phyloP scores from a whole-genome alignment of 148 eudicot genomes.

The Simmondsia chinensis region DNA sequence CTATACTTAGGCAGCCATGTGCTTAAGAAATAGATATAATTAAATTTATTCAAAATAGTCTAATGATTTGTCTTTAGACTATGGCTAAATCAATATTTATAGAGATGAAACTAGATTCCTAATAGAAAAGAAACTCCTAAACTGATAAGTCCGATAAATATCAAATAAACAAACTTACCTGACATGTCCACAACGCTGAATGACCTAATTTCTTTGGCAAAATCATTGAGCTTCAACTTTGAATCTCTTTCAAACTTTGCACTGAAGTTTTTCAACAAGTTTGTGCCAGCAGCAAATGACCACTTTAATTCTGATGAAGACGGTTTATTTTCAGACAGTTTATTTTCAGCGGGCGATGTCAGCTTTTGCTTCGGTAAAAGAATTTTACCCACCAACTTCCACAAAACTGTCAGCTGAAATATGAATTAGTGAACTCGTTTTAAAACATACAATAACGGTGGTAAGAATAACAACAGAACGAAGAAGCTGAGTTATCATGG shows the following conservation, averaged over 20 bases:
- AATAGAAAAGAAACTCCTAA: too few relatives aligned
- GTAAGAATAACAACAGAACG: neutral
- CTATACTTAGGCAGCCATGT: too few relatives aligned
- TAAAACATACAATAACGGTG: constrained; percentile 2
- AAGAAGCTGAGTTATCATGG: neutral
- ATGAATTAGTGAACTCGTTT: constrained; percentile 40
- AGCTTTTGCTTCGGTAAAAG: constrained; percentile 47
- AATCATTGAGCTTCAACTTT: constrained; percentile 61
- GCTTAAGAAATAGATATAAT: too few relatives aligned
- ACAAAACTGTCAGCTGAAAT: constrained; percentile 91
- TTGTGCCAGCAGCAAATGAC: constrained; percentile 81
- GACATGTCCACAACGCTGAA: constrained; percentile 72
- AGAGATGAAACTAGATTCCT: too few relatives aligned
- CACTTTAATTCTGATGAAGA: constrained; percentile 50
- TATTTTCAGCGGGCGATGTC: constrained; percentile 31
- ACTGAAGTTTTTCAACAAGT: constrained; percentile 37
- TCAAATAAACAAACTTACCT: constrained; percentile 30
- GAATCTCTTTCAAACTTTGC: constrained; percentile 71
- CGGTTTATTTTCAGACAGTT: constrained; percentile 46
- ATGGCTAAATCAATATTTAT: too few relatives aligned
- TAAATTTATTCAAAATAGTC: too few relatives aligned
- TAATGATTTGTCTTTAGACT: too few relatives aligned
- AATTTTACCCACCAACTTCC: constrained; percentile 77
- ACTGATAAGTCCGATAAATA: too few relatives aligned
- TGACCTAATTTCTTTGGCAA: constrained; percentile 76